Percentiles rank a stretch among this genome's conserved stretches.
Conservation (phyloP, 345 rosid genomes). For the Gossypium mustelinum region DNA sequence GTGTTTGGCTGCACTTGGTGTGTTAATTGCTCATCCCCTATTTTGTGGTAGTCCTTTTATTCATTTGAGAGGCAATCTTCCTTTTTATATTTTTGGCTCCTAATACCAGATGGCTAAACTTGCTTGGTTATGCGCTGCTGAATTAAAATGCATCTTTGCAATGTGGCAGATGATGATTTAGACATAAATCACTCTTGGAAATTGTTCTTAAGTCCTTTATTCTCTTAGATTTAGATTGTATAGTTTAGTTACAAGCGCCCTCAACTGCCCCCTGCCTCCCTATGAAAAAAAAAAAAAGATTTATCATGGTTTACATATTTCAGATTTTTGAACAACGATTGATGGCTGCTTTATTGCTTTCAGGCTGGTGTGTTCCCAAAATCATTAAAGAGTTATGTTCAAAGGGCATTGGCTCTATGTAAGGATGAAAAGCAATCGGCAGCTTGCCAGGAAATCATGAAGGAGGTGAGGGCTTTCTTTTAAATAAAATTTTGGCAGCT, state of each 20-base stretch:
- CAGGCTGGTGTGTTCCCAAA: conserved; percentile 76
- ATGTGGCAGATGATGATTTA: neutral
- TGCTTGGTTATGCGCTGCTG: neutral
- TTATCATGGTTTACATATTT: neutral
- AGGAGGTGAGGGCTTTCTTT: conserved; percentile 42
- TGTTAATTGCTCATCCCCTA: neutral
- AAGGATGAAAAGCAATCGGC: conserved; percentile 63
- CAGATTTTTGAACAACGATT: neutral
- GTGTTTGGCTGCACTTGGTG: neutral
- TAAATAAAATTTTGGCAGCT: neutral
- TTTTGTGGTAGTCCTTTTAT: conserved; percentile 2
- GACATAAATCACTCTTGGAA: neutral
- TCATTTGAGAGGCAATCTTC: neutral
- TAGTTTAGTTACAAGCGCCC: neutral
- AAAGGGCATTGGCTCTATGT: conserved; percentile 83
- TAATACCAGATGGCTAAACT: neutral
- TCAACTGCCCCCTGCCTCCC: no score
- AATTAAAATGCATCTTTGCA: neutral
- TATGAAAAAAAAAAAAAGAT: no score
- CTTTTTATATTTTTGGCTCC: neutral
- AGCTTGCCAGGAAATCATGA: conserved; percentile 71
- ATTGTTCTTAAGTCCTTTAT: neutral
- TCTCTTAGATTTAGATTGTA: neutral
- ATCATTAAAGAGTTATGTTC: conserved; percentile 78
- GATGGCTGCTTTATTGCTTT: conserved; percentile 24